phyloP scores from a whole-genome alignment of 83 land plant genomes.

The Diphasiastrum complanatum region DNA sequence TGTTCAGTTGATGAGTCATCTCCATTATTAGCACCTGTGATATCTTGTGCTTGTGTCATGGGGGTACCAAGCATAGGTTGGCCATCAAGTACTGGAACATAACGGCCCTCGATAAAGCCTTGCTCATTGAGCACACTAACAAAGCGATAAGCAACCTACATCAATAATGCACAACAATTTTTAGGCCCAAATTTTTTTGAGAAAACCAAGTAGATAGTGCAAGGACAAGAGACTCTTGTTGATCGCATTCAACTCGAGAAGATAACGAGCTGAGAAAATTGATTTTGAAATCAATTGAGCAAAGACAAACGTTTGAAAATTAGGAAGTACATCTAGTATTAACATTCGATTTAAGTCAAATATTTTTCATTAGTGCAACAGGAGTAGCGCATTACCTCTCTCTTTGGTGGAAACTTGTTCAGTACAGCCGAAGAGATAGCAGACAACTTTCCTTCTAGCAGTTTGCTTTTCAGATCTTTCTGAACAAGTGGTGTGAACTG shows the following conservation, averaged over 20 bases:
- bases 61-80: no score
- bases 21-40: no score
- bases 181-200: no score
- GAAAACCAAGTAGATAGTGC: no score
- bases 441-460: conserved; percentile 44
- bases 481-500: conserved; percentile 82
- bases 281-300: background rate
- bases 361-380: background rate
- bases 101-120: conserved; percentile 42
- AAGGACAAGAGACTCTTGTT: background rate
- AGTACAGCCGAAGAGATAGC: conserved; percentile 31
- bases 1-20: no score
- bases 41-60: no score
- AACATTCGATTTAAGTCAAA: background rate
- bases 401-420: conserved; percentile 17
- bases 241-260: background rate
- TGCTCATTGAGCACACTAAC: conserved; percentile 42
- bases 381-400: no score
- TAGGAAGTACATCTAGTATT: background rate
- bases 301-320: background rate
- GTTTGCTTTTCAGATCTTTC: conserved; percentile 48
- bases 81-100: conserved; percentile 33
- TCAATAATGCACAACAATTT: no score
- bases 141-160: conserved; percentile 40
- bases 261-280: background rate